Percentiles rank a stretch among this genome's conserved stretches.
Conservation (phyloP, 163 green algal genomes). For the Scenedesmus sp. region DNA sequence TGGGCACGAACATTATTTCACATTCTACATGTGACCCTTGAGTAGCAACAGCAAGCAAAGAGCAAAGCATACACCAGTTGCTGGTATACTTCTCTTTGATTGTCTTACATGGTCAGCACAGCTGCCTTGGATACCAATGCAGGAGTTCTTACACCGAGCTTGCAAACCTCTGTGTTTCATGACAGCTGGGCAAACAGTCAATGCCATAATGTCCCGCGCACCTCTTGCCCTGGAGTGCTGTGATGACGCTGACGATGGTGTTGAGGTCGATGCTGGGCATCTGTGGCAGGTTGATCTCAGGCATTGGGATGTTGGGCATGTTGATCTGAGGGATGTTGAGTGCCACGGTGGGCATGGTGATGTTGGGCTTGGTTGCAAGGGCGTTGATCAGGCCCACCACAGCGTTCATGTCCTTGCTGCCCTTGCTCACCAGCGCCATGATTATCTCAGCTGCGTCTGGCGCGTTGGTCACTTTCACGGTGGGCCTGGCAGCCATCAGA, state of each 20-base stretch:
- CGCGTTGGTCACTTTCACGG: background rate
- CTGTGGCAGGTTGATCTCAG: background rate
- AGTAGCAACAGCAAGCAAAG: no score
- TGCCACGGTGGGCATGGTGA: conserved; percentile 12
- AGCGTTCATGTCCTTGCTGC: background rate
- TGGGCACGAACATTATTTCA: no score
- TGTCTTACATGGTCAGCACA: no score
- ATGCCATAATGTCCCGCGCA: background rate
- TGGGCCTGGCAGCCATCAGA: conserved; percentile 12
- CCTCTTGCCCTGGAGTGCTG: background rate
- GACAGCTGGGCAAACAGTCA: background rate
- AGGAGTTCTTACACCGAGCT: background rate
- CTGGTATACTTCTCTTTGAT: no score
- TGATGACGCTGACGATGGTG: background rate
- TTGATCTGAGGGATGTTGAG: conserved; percentile 18
- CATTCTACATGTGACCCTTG: no score
- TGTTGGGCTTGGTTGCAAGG: conserved; percentile 24
- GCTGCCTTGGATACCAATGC: no score
- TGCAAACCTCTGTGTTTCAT: background rate
- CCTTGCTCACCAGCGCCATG: conserved; percentile 13
- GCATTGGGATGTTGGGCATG: conserved; percentile 10
- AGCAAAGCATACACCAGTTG: no score
- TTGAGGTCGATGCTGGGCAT: conserved; percentile 4
- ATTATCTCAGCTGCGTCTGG: background rate
- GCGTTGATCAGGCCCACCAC: background rate